phyloP scores from a whole-genome alignment of 768 basidiomycete species.

The Multifurca ochricompacta region DNA sequence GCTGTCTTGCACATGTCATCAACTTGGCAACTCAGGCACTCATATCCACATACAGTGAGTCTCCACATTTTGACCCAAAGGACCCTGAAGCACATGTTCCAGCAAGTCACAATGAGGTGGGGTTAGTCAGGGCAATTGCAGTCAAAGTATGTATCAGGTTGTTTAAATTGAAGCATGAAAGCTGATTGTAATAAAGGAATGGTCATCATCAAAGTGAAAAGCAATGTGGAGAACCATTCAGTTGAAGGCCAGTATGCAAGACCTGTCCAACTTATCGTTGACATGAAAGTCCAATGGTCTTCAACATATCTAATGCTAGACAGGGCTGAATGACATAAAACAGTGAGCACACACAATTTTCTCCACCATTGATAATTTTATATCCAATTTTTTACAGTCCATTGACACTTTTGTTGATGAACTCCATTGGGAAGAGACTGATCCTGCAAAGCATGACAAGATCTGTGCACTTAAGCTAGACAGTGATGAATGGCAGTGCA shows the following conservation, averaged over 20 bases:
- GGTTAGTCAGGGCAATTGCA: background rate
- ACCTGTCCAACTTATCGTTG: background rate
- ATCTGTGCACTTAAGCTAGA: too few species aligned
- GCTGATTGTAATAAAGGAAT: background rate
- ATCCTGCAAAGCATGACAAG: too few species aligned
- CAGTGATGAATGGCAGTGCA: too few species aligned
- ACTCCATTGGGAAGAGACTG: too few species aligned
- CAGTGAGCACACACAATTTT: too few species aligned
- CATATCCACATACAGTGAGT: background rate
- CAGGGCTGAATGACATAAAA: too few species aligned
- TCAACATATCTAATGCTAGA: background rate
- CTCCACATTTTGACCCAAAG: background rate
- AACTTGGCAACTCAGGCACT: background rate
- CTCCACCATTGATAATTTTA: too few species aligned
- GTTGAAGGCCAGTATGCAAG: background rate
- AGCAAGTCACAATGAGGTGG: background rate
- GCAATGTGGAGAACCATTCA: background rate
- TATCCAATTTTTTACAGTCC: too few species aligned
- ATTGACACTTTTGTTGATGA: too few species aligned
- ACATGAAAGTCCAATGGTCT: too few species aligned
- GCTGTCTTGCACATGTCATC: background rate
- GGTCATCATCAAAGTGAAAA: background rate
- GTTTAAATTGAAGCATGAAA: background rate
- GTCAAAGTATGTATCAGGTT: background rate
- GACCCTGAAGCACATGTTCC: background rate